Percentiles rank a stretch among this genome's conserved stretches.
Conservation (phyloP, 2,329 filamentous ascomycete genomes). For the Aspergillus pseudoviridinutans region DNA sequence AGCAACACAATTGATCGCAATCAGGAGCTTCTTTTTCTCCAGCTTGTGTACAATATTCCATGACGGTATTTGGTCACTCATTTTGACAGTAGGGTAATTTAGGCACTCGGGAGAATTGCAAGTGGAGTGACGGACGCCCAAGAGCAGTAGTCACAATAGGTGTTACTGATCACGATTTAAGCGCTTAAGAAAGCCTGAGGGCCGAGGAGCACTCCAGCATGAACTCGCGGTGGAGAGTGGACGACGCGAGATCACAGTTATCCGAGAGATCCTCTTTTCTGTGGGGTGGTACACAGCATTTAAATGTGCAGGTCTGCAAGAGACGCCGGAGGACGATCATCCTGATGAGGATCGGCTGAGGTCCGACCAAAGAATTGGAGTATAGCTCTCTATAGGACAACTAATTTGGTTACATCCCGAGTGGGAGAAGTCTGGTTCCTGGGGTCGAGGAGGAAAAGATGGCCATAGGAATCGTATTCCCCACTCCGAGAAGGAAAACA, state of each 20-base stretch:
- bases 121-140: neutral
- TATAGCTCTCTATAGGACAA: neutral
- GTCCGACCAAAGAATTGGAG: neutral
- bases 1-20: slow-evolving; percentile 61
- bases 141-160: neutral
- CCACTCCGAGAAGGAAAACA: neutral
- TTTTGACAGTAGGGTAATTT: slow-evolving; percentile 13
- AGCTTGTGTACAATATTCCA: slow-evolving; percentile 52
- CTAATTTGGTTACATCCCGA: slow-evolving; percentile 20
- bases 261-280: neutral
- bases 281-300: neutral
- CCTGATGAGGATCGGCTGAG: slow-evolving; percentile 1
- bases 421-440: slow-evolving; percentile 9
- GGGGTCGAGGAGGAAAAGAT: neutral
- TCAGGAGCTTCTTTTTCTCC: slow-evolving; percentile 54
- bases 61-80: slow-evolving; percentile 37
- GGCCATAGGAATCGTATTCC: neutral
- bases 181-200: neutral
- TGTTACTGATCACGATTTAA: neutral
- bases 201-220: neutral
- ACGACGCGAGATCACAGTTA: neutral
- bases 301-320: neutral
- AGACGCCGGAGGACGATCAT: neutral
- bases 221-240: neutral
- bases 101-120: neutral